phyloP scores from a whole-genome alignment of 768 basidiomycete species.

The Lactarius indigo region DNA sequence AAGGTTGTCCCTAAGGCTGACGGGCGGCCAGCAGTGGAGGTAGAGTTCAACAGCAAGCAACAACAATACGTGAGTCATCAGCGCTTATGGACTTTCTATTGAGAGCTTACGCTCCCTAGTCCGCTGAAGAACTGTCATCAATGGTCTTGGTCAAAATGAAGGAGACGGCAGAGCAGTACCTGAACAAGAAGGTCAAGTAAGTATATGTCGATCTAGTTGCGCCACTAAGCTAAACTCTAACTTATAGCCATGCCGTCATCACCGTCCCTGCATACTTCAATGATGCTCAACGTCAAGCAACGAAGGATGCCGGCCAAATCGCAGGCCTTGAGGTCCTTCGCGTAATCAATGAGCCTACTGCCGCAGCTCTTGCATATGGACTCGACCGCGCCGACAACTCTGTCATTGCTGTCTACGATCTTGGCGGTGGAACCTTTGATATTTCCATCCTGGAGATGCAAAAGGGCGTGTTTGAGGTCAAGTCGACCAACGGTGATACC shows the following conservation, averaged over 20 bases:
- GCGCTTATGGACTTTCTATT: not conserved
- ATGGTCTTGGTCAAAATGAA: slow-evolving; percentile 92
- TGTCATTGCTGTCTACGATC: slow-evolving; percentile 96
- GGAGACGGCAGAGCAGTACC: slow-evolving; percentile 89
- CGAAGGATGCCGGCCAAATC: slow-evolving; percentile 96
- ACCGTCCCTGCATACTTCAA: slow-evolving; percentile 99
- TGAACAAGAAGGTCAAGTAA: slow-evolving; percentile 93
- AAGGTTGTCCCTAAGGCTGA: slow-evolving; percentile 68
- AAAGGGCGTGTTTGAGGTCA: slow-evolving; percentile 99
- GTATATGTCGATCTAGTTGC: slow-evolving; percentile 34
- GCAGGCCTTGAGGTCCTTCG: slow-evolving; percentile 97
- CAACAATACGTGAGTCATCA: slow-evolving; percentile 66
- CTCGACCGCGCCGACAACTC: slow-evolving; percentile 78
- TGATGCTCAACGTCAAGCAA: slow-evolving; percentile 98
- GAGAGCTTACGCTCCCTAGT: slow-evolving; percentile 43
- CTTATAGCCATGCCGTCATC: slow-evolving; percentile 73
- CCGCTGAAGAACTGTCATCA: slow-evolving; percentile 80
- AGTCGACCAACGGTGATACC: slow-evolving; percentile 99
- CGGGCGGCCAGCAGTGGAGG: slow-evolving; percentile 75
- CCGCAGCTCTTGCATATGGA: slow-evolving; percentile 97
- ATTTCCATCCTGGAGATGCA: slow-evolving; percentile 99
- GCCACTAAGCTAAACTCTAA: slow-evolving; percentile 3
- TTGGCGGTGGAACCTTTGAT: slow-evolving; percentile 99
- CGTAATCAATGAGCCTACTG: slow-evolving; percentile 99
- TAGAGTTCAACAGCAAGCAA: slow-evolving; percentile 81